A percentile compares a stretch with the other conserved stretches of the same genome.
Evolutionary conservation across 176 grass and related monocot genomes (phyloP).

Genomic region (Elaeis guineensis): DNA sequence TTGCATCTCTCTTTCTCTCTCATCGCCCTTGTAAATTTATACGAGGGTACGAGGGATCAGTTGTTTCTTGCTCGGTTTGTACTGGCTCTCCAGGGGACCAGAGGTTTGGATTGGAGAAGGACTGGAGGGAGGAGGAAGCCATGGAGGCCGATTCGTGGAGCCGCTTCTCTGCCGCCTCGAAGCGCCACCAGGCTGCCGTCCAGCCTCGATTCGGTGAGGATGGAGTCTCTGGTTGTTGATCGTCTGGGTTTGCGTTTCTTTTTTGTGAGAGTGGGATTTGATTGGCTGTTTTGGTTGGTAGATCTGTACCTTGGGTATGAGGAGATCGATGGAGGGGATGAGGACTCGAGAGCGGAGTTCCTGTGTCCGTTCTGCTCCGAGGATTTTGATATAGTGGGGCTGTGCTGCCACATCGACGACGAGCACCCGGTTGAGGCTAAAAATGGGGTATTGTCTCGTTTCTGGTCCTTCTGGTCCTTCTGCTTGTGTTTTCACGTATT

Average conservation of each 20-base stretch:
- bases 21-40: neutral
- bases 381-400: constrained; percentile 56
- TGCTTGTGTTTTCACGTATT: neutral
- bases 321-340: constrained; percentile 42
- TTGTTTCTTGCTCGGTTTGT: too few species aligned
- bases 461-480: neutral
- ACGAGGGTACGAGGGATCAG: too few species aligned
- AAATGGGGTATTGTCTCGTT: constrained; percentile 36
- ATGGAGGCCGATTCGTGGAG: constrained; percentile 57
- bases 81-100: too few species aligned
- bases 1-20: neutral
- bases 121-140: constrained; percentile 16
- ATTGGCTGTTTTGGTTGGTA: constrained; percentile 24
- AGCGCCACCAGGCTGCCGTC: constrained; percentile 27
- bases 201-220: constrained; percentile 47
- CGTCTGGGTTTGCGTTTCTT: neutral
- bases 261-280: neutral
- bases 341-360: constrained; percentile 33
- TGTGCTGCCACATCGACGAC: constrained; percentile 72
- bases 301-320: constrained; percentile 63
- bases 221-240: neutral
- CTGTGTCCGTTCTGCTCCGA: constrained; percentile 86
- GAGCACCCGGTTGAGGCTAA: constrained; percentile 52
- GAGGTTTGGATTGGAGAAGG: too few species aligned
- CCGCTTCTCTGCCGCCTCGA: constrained; percentile 34